phyloP scores from a whole-genome alignment of 2,329 filamentous ascomycete species.

The Colletotrichum sp. region DNA sequence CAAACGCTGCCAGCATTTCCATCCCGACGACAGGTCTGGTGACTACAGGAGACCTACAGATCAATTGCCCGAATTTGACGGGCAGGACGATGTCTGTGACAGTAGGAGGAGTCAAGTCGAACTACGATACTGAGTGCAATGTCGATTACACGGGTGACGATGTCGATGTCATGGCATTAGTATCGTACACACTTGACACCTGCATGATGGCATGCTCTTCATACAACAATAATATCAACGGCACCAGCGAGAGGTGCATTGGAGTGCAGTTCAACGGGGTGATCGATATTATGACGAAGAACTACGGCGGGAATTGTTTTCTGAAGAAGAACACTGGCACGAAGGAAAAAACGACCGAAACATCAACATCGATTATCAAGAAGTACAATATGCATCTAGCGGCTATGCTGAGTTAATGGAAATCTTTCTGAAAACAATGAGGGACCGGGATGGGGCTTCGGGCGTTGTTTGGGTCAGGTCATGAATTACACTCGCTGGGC shows the following conservation, averaged over 20 bases:
- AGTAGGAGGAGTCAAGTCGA: background rate
- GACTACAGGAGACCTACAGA: background rate
- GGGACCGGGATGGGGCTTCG: background rate
- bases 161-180: background rate
- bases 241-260: background rate
- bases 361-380: background rate
- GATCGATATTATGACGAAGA: background rate
- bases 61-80: constrained; percentile 11
- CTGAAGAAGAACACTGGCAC: constrained; percentile 2
- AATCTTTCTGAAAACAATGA: background rate
- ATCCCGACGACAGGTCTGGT: background rate
- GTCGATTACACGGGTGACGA: background rate
- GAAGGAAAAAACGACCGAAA: background rate
- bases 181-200: constrained; percentile 1
- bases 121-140: background rate
- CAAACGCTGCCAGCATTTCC: background rate
- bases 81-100: background rate
- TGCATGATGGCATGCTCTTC: constrained; percentile 7
- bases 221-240: background rate
- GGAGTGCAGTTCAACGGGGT: constrained; percentile 3
- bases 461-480: background rate
- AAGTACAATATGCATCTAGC: background rate
- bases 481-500: background rate
- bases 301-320: constrained; percentile 5
- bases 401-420: background rate